phyloP scores from a whole-genome alignment of 345 rosid genomes.

The Dipteronia sinensis region DNA sequence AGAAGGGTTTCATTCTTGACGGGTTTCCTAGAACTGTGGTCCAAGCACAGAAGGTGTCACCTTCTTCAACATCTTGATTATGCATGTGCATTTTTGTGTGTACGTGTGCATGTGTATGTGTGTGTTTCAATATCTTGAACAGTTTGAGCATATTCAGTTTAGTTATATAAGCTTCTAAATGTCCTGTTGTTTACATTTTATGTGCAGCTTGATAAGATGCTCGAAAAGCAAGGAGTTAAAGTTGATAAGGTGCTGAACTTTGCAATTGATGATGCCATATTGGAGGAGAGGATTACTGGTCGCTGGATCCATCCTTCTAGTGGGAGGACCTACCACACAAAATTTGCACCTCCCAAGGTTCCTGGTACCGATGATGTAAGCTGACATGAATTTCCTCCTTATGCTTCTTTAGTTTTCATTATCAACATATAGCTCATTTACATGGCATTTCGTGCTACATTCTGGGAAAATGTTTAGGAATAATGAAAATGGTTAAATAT shows the following conservation, averaged over 20 bases:
- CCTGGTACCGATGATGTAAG: constrained; percentile 90
- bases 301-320: constrained; percentile 98
- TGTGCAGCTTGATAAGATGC: constrained; percentile 93
- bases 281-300: constrained; percentile 96
- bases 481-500: background rate
- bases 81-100: background rate
- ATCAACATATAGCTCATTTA: background rate
- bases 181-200: background rate
- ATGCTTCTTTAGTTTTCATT: background rate
- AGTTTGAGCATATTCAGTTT: background rate
- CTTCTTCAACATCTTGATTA: background rate
- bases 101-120: background rate
- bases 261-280: constrained; percentile 80
- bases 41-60: constrained; percentile 84
- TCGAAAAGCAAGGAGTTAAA: constrained; percentile 70
- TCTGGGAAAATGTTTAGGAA: background rate
- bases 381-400: constrained; percentile 13
- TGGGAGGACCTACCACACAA: constrained; percentile 89
- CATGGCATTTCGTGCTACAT: background rate
- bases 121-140: constrained; percentile 23
- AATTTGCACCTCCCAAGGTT: constrained; percentile 85
- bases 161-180: constrained; percentile 9
- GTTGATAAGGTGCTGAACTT: constrained; percentile 85
- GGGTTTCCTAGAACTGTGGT: constrained; percentile 91
- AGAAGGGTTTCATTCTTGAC: constrained; percentile 93